phyloP scores from a whole-genome alignment of 352 stramenopile species.

The Phytophthora syringae region DNA sequence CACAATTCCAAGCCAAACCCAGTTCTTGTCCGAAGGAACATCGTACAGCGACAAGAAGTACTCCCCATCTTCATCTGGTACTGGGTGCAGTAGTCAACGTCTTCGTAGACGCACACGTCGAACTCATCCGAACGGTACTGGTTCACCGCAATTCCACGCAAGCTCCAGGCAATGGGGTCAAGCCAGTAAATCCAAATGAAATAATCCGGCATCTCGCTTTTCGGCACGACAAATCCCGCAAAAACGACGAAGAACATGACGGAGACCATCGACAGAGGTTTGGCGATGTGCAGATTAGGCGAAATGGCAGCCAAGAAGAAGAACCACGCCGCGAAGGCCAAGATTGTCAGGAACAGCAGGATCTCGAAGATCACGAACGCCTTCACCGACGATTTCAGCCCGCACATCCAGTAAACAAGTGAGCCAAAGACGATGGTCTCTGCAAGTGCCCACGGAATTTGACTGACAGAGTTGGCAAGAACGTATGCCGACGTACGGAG shows the following conservation, averaged over 20 bases:
- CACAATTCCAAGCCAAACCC: constrained; percentile 47
- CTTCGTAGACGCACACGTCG: constrained; percentile 44
- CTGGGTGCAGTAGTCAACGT: constrained; percentile 49
- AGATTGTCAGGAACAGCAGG: constrained; percentile 39
- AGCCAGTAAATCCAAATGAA: constrained; percentile 83
- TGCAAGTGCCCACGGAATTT: constrained; percentile 42
- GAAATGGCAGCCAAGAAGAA: constrained; percentile 56
- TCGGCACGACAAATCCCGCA: constrained; percentile 61
- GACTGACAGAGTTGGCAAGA: constrained; percentile 41
- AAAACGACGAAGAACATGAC: constrained; percentile 73
- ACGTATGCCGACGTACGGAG: constrained; percentile 72
- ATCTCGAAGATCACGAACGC: constrained; percentile 50
- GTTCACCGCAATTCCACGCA: constrained; percentile 57
- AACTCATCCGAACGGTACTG: constrained; percentile 54
- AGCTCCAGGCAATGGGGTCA: constrained; percentile 68
- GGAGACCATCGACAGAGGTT: constrained; percentile 63
- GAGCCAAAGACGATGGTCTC: constrained; percentile 76
- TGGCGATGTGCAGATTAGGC: constrained; percentile 51
- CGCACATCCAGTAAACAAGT: constrained; percentile 81
- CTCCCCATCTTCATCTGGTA: constrained; percentile 44
- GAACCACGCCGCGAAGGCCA: constrained; percentile 68
- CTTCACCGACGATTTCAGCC: constrained; percentile 27
- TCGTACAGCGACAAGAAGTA: constrained; percentile 58
- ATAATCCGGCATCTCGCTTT: constrained; percentile 57
- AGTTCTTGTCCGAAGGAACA: constrained; percentile 47